These are phyloP conservation scores for Sporodiniella umbellata DNA, from an alignment of 371 early-diverging fungal species.

Conservation along the genomic window DNA sequence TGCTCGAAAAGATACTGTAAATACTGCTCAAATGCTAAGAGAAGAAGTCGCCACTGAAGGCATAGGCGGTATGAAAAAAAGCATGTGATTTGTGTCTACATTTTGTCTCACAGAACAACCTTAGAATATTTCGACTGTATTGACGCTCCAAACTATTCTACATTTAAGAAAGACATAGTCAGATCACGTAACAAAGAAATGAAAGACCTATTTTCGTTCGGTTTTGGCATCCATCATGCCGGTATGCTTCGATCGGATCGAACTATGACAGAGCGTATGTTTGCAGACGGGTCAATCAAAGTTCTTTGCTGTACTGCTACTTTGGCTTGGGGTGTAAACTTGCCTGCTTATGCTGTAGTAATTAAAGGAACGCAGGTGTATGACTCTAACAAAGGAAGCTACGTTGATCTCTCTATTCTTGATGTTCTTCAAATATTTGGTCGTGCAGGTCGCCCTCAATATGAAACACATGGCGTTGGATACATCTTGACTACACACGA, in stretches of 20 bases:
- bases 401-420: slow-evolving; percentile 89
- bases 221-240: slow-evolving; percentile 98
- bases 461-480: slow-evolving; percentile 89
- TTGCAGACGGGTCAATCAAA: slow-evolving; percentile 85
- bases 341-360: slow-evolving; percentile 98
- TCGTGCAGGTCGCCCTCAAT: slow-evolving; percentile 98
- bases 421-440: slow-evolving; percentile 99
- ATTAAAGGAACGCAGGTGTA: slow-evolving; percentile 99
- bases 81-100: neutral
- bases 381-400: slow-evolving; percentile 89
- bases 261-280: slow-evolving; percentile 84
- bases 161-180: slow-evolving; percentile 37
- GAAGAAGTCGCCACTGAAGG: slow-evolving; percentile 71
- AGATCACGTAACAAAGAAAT: slow-evolving; percentile 84
- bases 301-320: slow-evolving; percentile 99
- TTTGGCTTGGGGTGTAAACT: slow-evolving; percentile 99
- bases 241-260: slow-evolving; percentile 95
- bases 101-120: too few relatives aligned
- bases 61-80: slow-evolving; percentile 32
- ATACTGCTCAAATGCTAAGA: slow-evolving; percentile 81
- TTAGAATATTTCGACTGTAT: slow-evolving; percentile 44
- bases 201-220: slow-evolving; percentile 75
- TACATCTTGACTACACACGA: slow-evolving; percentile 91
- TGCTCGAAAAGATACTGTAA: slow-evolving; percentile 94
- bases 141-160: slow-evolving; percentile 23